Evolutionary conservation across 2,329 filamentous ascomycete genomes (phyloP).

Genomic region (Trichoderma citrinoviride): DNA sequence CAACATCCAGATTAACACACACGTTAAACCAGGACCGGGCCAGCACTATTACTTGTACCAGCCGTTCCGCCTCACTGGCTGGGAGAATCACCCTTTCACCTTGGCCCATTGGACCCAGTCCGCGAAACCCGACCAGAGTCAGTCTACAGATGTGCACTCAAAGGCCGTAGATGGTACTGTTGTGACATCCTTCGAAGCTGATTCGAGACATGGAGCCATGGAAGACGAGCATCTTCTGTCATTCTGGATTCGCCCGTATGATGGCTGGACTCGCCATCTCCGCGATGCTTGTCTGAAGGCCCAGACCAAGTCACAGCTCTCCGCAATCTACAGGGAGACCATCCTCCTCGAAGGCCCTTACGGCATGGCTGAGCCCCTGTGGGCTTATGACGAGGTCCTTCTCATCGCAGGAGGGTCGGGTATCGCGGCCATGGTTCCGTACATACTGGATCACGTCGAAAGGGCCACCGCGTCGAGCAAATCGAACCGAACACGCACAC

Average conservation of each 20-base stretch:
- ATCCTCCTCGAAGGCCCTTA: conserved; percentile 11
- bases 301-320: neutral
- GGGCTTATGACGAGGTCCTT: conserved; percentile 3
- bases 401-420: conserved; percentile 8
- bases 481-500: neutral
- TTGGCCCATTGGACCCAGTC: conserved; percentile 27
- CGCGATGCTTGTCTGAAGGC: neutral
- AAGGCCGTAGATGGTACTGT: neutral
- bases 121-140: neutral
- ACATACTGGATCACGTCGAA: neutral
- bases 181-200: neutral
- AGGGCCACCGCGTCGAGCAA: neutral
- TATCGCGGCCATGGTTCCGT: conserved; percentile 10
- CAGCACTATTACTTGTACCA: conserved; percentile 42
- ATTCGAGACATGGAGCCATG: neutral
- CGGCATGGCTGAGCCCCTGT: neutral
- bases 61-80: conserved; percentile 32
- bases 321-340: neutral
- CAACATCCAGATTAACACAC: conserved; percentile 32
- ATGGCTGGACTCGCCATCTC: conserved; percentile 11
- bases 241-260: conserved; percentile 11
- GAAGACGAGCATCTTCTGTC: conserved; percentile 4
- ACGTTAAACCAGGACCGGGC: conserved; percentile 32
- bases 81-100: conserved; percentile 45
- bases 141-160: neutral